Evolutionary conservation across 163 green algal species (phyloP).

Genomic region (Scenedesmus sp.): DNA sequence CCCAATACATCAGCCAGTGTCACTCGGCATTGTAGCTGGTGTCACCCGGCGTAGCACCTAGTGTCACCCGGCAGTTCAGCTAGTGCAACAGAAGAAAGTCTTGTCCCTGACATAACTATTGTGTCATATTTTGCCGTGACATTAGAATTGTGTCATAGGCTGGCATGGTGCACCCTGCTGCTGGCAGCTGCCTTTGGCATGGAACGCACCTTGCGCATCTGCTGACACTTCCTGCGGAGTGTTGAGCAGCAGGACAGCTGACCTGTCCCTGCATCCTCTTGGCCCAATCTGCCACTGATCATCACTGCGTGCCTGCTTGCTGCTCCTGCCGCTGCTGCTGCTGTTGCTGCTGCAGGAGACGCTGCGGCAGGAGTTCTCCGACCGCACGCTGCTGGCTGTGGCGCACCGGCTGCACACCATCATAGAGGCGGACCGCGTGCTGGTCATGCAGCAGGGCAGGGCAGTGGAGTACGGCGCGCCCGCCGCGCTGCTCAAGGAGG

Average conservation of each 20-base stretch:
- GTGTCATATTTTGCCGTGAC: background rate
- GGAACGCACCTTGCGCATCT: background rate
- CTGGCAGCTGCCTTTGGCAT: background rate
- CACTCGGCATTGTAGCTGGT: no score
- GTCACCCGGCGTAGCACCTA: background rate
- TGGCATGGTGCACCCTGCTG: background rate
- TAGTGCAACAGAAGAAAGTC: background rate
- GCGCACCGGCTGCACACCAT: conserved; percentile 86
- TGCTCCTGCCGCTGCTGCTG: background rate
- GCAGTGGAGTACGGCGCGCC: conserved; percentile 70
- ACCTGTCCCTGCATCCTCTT: no score
- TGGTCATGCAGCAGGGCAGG: conserved; percentile 69
- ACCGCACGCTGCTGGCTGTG: conserved; percentile 84
- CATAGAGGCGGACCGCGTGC: conserved; percentile 76
- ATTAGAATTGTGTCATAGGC: no score
- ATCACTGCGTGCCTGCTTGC: background rate
- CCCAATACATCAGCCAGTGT: no score
- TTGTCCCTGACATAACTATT: background rate
- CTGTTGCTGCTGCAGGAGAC: conserved; percentile 48
- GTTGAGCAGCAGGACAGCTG: no score
- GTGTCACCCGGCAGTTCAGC: background rate
- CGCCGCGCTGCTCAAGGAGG: conserved; percentile 59
- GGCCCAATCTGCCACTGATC: no score
- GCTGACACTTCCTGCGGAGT: background rate
- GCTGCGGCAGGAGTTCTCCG: conserved; percentile 73